These are phyloP conservation scores for Tylopilus plumbeoviolaceoides DNA, from an alignment of 768 basidiomycete genomes.

Conservation along the genomic window DNA sequence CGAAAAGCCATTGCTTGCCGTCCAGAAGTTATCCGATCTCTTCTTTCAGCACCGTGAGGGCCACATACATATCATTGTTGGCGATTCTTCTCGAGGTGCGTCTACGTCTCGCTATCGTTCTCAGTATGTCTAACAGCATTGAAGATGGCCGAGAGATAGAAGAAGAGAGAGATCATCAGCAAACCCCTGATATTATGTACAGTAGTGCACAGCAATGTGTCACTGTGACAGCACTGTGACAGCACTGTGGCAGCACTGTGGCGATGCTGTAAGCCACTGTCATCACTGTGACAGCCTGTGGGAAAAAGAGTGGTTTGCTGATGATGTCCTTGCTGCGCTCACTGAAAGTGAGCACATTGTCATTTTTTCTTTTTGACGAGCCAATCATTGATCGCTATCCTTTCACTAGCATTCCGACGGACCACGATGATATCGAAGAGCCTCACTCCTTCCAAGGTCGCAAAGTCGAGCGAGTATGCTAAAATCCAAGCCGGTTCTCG, in stretches of 20 bases:
- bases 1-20: no score
- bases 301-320: no score
- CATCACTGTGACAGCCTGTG: no score
- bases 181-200: no score
- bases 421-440: neutral
- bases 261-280: no score
- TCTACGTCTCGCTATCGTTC: no score
- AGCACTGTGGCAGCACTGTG: no score
- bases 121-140: no score
- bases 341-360: neutral
- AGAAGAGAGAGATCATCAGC: no score
- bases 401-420: neutral
- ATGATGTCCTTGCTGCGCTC: neutral
- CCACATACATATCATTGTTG: conserved; percentile 19
- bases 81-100: neutral
- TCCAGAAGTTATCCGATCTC: neutral
- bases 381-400: neutral
- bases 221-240: no score
- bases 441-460: conserved; percentile 6
- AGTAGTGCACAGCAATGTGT: no score
- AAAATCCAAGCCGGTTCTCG: neutral
- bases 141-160: no score
- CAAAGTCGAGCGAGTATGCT: conserved; percentile 7
- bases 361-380: neutral
- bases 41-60: conserved; percentile 27